These are phyloP conservation scores for Pseudogymnoascus verrucosus DNA, from an alignment of 2,329 filamentous ascomycete genomes.

Conservation along the genomic window DNA sequence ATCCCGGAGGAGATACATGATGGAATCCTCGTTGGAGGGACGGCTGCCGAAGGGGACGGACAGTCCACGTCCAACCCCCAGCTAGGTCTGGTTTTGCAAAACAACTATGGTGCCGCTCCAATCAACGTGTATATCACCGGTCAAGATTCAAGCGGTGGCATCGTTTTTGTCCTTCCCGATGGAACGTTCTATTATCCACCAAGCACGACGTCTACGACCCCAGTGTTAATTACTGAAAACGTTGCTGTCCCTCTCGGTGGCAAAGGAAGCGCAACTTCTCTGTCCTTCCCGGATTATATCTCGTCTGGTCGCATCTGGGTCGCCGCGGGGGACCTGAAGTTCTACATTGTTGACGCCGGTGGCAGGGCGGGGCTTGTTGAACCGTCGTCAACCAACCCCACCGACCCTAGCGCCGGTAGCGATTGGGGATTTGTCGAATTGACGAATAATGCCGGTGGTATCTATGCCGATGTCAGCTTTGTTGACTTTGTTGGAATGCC, in stretches of 20 bases:
- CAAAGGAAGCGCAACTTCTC: constrained; percentile 48
- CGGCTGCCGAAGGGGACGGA: not conserved
- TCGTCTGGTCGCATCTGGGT: constrained; percentile 69
- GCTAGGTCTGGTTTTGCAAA: not conserved
- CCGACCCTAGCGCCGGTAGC: constrained; percentile 53
- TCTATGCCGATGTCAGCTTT: constrained; percentile 63
- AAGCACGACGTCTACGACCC: constrained; percentile 43
- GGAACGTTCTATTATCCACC: constrained; percentile 60
- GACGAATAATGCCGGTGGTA: constrained; percentile 51
- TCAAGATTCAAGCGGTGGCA: constrained; percentile 24
- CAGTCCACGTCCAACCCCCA: not conserved
- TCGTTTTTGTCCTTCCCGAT: constrained; percentile 57
- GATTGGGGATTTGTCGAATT: constrained; percentile 64
- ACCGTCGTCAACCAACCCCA: constrained; percentile 60
- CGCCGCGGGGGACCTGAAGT: constrained; percentile 50
- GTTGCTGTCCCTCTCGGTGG: constrained; percentile 56
- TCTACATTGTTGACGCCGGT: constrained; percentile 59
- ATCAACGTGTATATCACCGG: constrained; percentile 1
- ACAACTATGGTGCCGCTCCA: not conserved
- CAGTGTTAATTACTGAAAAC: constrained; percentile 45
- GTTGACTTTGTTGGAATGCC: constrained; percentile 68
- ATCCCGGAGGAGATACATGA: not conserved
- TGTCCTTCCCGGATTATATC: constrained; percentile 58
- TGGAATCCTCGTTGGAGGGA: not conserved
- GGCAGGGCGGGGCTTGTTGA: constrained; percentile 58